A percentile compares a stretch with the other conserved stretches of the same genome.
Evolutionary conservation across 2,329 filamentous ascomycete genomes (phyloP).

Genomic region (Fusarium chaquense): DNA sequence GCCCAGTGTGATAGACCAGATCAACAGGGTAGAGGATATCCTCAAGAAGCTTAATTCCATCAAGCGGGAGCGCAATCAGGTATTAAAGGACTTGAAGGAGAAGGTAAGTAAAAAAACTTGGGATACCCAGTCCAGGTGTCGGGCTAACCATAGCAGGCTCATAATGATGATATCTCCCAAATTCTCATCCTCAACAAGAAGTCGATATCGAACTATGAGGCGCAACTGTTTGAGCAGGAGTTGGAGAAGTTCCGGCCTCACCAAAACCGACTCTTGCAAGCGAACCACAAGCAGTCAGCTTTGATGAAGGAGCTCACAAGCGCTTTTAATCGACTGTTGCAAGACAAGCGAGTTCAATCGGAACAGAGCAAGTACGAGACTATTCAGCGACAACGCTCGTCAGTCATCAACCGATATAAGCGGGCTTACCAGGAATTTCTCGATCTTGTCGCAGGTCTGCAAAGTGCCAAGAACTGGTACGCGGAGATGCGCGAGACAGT

Average conservation of each 20-base stretch:
- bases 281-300: conserved; percentile 93
- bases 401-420: conserved; percentile 88
- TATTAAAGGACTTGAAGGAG: conserved; percentile 96
- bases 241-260: conserved; percentile 97
- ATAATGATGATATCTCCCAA: conserved; percentile 97
- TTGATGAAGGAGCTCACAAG: conserved; percentile 94
- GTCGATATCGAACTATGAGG: conserved; percentile 90
- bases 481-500: conserved; percentile 95
- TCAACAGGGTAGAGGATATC: conserved; percentile 87
- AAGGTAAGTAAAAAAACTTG: conserved; percentile 72
- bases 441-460: conserved; percentile 86
- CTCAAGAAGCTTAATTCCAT: conserved; percentile 91
- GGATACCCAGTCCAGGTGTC: background rate
- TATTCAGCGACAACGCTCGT: conserved; percentile 83
- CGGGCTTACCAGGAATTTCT: conserved; percentile 93
- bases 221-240: conserved; percentile 92
- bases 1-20: conserved; percentile 88
- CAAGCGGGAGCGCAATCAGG: conserved; percentile 90
- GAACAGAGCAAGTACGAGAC: conserved; percentile 96
- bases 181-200: conserved; percentile 99
- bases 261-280: conserved; percentile 89
- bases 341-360: conserved; percentile 91
- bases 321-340: conserved; percentile 86
- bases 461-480: conserved; percentile 93
- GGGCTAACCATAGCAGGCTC: conserved; percentile 71